Evolutionary conservation across 2,329 filamentous ascomycete genomes (phyloP).

Genomic region (Cadophora luteo-olivacea): DNA sequence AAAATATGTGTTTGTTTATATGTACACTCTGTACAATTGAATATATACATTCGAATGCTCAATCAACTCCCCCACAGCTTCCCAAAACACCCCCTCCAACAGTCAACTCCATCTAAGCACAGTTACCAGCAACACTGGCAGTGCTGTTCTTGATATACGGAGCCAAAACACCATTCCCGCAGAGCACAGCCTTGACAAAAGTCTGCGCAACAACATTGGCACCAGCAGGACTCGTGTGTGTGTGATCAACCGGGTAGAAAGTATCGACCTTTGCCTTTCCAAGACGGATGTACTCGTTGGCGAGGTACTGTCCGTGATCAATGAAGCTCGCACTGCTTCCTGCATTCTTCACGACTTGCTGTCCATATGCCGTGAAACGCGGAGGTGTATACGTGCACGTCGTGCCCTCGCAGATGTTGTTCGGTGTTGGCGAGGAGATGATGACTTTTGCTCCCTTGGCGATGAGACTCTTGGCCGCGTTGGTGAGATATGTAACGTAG

Average conservation of each 20-base stretch:
- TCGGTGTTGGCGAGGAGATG: constrained; percentile 64
- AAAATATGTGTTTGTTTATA: neutral
- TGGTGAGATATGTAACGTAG: constrained; percentile 41
- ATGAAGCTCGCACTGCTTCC: constrained; percentile 55
- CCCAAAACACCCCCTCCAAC: neutral
- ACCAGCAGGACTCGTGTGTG: constrained; percentile 62
- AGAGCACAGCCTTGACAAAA: constrained; percentile 59
- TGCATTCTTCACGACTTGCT: constrained; percentile 50
- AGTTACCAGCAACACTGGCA: constrained; percentile 37
- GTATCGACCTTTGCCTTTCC: constrained; percentile 55
- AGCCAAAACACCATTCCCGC: constrained; percentile 35
- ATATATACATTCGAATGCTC: constrained; percentile 2
- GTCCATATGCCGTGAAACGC: constrained; percentile 63
- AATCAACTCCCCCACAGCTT: neutral
- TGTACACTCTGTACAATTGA: neutral
- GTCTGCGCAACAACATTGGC: constrained; percentile 60
- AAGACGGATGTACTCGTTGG: constrained; percentile 55
- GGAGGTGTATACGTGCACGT: constrained; percentile 52
- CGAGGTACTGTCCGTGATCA: constrained; percentile 63
- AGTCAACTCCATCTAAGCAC: constrained; percentile 20
- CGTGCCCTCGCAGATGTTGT: constrained; percentile 67
- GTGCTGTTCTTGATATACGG: constrained; percentile 40
- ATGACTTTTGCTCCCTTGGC: constrained; percentile 67
- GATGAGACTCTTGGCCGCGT: constrained; percentile 41
- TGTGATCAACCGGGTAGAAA: constrained; percentile 64